Evolutionary conservation across 2,329 filamentous ascomycete genomes (phyloP).

Genomic region (Calonectria fujianensis): DNA sequence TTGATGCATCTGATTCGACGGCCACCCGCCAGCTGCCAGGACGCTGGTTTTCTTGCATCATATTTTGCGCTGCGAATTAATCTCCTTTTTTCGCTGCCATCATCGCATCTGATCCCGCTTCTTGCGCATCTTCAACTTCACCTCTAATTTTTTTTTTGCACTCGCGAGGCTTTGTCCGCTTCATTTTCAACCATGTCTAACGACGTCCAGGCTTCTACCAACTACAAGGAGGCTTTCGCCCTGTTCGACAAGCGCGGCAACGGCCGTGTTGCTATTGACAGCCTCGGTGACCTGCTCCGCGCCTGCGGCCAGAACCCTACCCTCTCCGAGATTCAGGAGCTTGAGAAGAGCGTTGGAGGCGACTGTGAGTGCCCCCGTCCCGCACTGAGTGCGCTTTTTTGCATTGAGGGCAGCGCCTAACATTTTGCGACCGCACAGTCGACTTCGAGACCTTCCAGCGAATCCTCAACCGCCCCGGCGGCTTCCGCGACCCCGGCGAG

Average conservation of each 20-base stretch:
- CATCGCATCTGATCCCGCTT: constrained; percentile 38
- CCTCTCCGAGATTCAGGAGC: constrained; percentile 90
- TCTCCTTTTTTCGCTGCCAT: constrained; percentile 39
- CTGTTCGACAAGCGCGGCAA: constrained; percentile 99
- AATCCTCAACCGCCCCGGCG: constrained; percentile 96
- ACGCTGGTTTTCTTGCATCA: constrained; percentile 52
- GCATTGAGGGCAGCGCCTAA: constrained; percentile 39
- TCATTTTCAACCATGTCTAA: constrained; percentile 63
- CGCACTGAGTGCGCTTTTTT: background rate
- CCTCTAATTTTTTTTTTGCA: constrained; percentile 44
- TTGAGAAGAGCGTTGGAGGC: constrained; percentile 91
- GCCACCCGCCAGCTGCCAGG: constrained; percentile 46
- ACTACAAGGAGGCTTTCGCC: constrained; percentile 99
- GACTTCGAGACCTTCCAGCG: constrained; percentile 98
- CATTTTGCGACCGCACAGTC: constrained; percentile 72
- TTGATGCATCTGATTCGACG: constrained; percentile 59
- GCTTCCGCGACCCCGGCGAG: constrained; percentile 98
- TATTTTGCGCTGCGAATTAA: constrained; percentile 40
- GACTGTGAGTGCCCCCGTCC: constrained; percentile 83
- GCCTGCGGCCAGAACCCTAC: constrained; percentile 99
- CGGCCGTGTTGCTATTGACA: constrained; percentile 90
- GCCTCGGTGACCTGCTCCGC: constrained; percentile 93
- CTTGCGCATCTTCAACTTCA: constrained; percentile 40
- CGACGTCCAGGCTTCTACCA: constrained; percentile 84
- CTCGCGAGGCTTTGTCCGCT: constrained; percentile 32